phyloP scores from a whole-genome alignment of 139 green algal species.

The Chlamydomonas schloesseri region DNA sequence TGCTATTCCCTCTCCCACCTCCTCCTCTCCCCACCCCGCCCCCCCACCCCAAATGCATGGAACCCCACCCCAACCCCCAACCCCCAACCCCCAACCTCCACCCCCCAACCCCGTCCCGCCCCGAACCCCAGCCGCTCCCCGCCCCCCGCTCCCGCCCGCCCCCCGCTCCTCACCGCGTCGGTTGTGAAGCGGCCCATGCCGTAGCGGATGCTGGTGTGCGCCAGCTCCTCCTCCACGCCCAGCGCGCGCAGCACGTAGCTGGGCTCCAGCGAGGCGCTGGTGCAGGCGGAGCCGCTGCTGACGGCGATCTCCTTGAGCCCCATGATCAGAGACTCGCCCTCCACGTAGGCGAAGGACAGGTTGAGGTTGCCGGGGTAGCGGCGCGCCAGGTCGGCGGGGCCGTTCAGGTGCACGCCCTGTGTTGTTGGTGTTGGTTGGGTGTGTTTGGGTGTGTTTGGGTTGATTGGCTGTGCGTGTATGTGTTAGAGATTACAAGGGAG shows the following conservation, averaged over 20 bases:
- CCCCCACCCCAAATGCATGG: too few relatives aligned
- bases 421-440: too few relatives aligned
- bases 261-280: conserved; percentile 94
- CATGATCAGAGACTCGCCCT: conserved; percentile 98
- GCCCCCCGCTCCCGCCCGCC: neutral
- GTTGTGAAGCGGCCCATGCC: conserved; percentile 97
- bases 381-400: conserved; percentile 66
- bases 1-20: too few relatives aligned
- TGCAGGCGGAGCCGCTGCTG: conserved; percentile 93
- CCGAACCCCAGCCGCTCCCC: neutral
- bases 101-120: too few relatives aligned
- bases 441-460: neutral
- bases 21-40: too few relatives aligned
- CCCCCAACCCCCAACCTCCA: too few relatives aligned
- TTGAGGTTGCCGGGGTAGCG: conserved; percentile 96
- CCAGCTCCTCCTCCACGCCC: conserved; percentile 98
- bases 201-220: conserved; percentile 90
- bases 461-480: too few relatives aligned
- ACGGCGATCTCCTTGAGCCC: conserved; percentile 97
- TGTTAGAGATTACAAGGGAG: too few relatives aligned
- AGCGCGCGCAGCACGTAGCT: conserved; percentile 97
- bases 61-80: too few relatives aligned
- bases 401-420: conserved; percentile 89
- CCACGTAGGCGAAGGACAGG: conserved; percentile 97
- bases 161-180: conserved; percentile 50